Base-by-base conservation (phyloP, 208 protist species). In the Leishmania gerbilli region DNA sequence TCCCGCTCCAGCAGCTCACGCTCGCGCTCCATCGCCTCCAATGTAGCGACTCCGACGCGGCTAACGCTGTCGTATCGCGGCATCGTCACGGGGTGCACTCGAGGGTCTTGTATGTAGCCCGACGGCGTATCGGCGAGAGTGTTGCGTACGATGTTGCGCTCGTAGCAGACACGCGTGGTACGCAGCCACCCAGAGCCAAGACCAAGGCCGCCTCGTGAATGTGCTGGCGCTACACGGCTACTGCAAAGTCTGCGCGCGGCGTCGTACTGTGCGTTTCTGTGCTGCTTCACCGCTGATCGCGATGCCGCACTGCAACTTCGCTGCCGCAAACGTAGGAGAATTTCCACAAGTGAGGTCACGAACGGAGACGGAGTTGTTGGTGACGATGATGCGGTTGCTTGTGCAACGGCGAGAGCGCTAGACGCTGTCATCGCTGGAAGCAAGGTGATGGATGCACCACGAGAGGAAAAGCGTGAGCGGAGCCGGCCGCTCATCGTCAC, bases 41-140 rank as follows among this genome's bases (percentile, higher is more conserved):
- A 19, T 3, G 79, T 76, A n/a, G 82, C 84, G n/a, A 85, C 85
- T 4, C 67, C 79, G n/a, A 78, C 55, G 72, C 78, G 77, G 47
- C 75, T 85, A 58, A 85, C 56, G 67, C 76, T 82, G 79, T 86
- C 81, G 79, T 94, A 93, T 6, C 81, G 83, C 42, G 86, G 77
- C 90, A 94, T 94, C 74, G 71, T 84, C 62, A 42, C 51, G 31
- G 90, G 90, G 65, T 87, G 51, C 53, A 76, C 87, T 47, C 82
- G 84, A 51, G 90, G 90, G 82, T 96, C 92, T 76, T 92, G 89
- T 53, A 93, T 87, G 81, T 96, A 96, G 45, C 90, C 92, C 4
- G 90, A 93, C 1, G 89, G 90, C 7, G 90, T 96, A 68, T 94
- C 92, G 0, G 89, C 86, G 37, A 95, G 79, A 2, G 93, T 93